Evolutionary conservation across 169 alveolate genomes (phyloP).

Genomic region (Plasmodium coatneyi): DNA sequence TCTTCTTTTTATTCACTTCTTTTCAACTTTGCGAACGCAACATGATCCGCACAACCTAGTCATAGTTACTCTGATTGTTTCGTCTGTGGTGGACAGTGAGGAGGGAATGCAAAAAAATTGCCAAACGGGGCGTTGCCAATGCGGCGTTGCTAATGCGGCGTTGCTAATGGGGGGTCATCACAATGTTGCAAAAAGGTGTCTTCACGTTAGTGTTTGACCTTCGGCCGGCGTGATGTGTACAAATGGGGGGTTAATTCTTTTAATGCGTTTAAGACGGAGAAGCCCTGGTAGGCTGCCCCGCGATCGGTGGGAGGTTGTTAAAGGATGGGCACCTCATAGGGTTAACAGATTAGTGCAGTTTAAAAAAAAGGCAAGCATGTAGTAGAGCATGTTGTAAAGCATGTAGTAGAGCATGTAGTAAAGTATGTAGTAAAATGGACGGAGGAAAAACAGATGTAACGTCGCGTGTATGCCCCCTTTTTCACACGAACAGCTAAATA

Average conservation of each 20-base stretch:
- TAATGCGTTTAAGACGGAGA: not conserved
- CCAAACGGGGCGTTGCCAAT: not conserved
- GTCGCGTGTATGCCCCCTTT: too few species aligned
- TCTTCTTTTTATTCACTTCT: constrained; percentile 53
- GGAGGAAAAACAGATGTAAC: not conserved
- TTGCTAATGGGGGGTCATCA: not conserved
- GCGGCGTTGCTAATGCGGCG: not conserved
- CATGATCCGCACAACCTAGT: constrained; percentile 13
- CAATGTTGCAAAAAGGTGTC: not conserved
- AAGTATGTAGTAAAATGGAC: not conserved
- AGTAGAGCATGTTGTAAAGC: too few species aligned
- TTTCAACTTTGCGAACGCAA: constrained; percentile 19
- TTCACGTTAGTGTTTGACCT: not conserved
- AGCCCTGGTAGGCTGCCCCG: not conserved
- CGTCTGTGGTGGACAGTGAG: constrained; percentile 9
- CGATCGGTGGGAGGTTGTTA: not conserved
- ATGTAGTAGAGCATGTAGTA: too few species aligned
- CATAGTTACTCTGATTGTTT: constrained; percentile 78
- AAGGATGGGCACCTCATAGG: not conserved
- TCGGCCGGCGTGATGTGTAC: not conserved
- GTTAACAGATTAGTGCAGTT: not conserved
- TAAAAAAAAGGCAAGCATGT: not conserved
- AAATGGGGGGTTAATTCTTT: not conserved
- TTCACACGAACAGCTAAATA: not conserved
- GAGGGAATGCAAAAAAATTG: too few species aligned